Evolutionary conservation across 1,284 basidiomycete genomes (phyloP).

Genomic region (Ustilago curta): DNA sequence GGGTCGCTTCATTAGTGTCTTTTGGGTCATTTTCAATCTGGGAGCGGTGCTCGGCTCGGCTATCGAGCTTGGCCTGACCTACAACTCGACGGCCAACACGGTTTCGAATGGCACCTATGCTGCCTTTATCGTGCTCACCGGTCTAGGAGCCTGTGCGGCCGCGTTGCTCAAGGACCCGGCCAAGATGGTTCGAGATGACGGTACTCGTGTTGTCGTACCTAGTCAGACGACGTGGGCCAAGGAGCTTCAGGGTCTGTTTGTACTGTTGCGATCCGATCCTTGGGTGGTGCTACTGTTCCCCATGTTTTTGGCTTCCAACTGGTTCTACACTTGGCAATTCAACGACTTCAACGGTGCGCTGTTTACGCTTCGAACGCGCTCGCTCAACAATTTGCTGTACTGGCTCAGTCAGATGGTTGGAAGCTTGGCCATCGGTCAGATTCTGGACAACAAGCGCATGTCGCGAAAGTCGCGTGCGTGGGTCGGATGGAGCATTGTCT

Average conservation of each 20-base stretch:
- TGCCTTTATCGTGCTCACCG: slow-evolving; percentile 58
- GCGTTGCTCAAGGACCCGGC: slow-evolving; percentile 53
- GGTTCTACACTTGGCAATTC: slow-evolving; percentile 66
- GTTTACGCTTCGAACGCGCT: slow-evolving; percentile 66
- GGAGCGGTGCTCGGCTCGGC: slow-evolving; percentile 78
- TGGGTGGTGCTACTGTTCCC: slow-evolving; percentile 61
- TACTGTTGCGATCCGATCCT: slow-evolving; percentile 52
- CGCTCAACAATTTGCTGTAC: slow-evolving; percentile 70
- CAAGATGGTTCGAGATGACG: slow-evolving; percentile 55
- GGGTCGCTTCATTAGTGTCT: slow-evolving; percentile 77
- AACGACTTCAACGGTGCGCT: slow-evolving; percentile 54
- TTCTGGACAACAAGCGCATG: slow-evolving; percentile 54
- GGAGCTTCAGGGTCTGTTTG: slow-evolving; percentile 54
- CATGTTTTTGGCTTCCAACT: slow-evolving; percentile 60
- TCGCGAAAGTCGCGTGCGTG: slow-evolving; percentile 53
- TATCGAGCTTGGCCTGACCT: slow-evolving; percentile 73
- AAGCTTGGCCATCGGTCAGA: slow-evolving; percentile 51
- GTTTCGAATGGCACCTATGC: slow-evolving; percentile 55
- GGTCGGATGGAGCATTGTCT: slow-evolving; percentile 59
- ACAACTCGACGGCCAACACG: slow-evolving; percentile 49
- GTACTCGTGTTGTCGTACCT: slow-evolving; percentile 53
- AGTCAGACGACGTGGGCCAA: slow-evolving; percentile 51
- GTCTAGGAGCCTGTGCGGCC: slow-evolving; percentile 46
- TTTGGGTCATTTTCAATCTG: slow-evolving; percentile 78
- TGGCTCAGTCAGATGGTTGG: slow-evolving; percentile 70